Evolutionary conservation across 306 rosid genomes (phyloP), one percentile per base, ranked within the genome.

Genomic region (Quercus ilex): DNA sequence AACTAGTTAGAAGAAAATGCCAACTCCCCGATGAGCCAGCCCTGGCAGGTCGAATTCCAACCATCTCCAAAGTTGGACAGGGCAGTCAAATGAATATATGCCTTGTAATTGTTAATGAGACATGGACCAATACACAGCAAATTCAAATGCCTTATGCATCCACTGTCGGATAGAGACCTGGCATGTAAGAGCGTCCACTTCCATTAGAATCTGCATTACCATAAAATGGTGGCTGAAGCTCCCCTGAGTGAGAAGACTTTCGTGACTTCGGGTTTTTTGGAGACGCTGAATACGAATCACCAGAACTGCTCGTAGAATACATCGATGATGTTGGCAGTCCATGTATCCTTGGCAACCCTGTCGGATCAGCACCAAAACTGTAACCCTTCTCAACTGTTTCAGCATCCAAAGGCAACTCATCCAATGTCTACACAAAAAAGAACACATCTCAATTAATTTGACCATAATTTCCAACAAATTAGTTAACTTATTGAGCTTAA

Each of bases 371-470:
- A 52, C 89, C 91, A 82, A 88, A 78, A 80, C 83, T 87, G 83
- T 85, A 93, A 73, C 98, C 99, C 79, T 91, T 95, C 83, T 95
- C 99, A 49, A 95, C 90, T 21, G 99, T 86, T 81, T 95, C 99
- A 3, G 99, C 97, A 85, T 93, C 98, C 88, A 91, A 60, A 69
- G 99, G 99, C 69, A 95, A 81, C 49, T 95, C 98, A 73, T 95
- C 99, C 90, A 95, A 83, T 57, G 94, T 93, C 99, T 95, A 81
- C 74, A 79, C 69, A 74, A 38, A 81, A 21, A 52, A 75, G 74
- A 74, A 83, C 9, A 25, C 67, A 49, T 35, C 82, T 78, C 77
- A 83, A n/a, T 68, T 79, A 85, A 19, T 59, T 20, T 15, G 33
- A 53, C 33, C 46, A 77, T 57, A 74, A 70, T 72, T 80, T 49